Evolutionary conservation across 2,329 filamentous ascomycete genomes (phyloP).

Genomic region (Ophiostoma quercus): DNA sequence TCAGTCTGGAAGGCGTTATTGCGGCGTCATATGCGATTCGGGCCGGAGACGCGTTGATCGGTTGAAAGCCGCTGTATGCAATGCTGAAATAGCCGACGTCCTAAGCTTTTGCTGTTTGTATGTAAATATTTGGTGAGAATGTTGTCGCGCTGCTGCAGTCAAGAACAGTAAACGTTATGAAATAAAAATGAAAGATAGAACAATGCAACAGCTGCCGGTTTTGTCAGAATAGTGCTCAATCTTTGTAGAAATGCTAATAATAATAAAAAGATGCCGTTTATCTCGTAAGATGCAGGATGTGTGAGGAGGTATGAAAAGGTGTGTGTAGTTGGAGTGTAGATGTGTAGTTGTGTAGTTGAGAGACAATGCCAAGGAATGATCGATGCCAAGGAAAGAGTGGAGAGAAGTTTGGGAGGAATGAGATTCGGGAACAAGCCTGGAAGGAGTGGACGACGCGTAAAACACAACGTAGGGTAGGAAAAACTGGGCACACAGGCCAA

Average conservation of each 20-base stretch:
- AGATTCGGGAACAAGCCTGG: neutral
- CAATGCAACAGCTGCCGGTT: neutral
- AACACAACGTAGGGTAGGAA: neutral
- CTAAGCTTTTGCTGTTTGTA: neutral
- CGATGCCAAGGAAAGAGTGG: neutral
- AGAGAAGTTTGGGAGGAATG: neutral
- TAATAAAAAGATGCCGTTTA: neutral
- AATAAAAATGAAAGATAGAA: too few species aligned
- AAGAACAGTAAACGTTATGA: neutral
- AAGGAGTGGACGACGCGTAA: neutral
- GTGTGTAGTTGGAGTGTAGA: neutral
- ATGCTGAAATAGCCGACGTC: neutral
- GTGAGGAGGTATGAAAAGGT: neutral
- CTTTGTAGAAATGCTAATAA: neutral
- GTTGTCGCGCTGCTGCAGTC: neutral
- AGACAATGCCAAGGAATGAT: conserved; percentile 9
- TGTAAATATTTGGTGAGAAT: neutral
- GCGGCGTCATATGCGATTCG: neutral
- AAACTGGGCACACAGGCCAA: neutral
- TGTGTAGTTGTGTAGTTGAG: neutral
- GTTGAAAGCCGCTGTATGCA: neutral
- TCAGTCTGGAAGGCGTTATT: conserved; percentile 4
- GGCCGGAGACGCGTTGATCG: conserved; percentile 2
- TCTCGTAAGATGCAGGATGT: neutral
- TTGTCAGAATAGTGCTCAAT: neutral